Percentiles rank a stretch among this genome's conserved stretches.
These are phyloP conservation scores for Leccinum rimulosum DNA, from an alignment of 768 basidiomycete genomes.

Conservation along the genomic window DNA sequence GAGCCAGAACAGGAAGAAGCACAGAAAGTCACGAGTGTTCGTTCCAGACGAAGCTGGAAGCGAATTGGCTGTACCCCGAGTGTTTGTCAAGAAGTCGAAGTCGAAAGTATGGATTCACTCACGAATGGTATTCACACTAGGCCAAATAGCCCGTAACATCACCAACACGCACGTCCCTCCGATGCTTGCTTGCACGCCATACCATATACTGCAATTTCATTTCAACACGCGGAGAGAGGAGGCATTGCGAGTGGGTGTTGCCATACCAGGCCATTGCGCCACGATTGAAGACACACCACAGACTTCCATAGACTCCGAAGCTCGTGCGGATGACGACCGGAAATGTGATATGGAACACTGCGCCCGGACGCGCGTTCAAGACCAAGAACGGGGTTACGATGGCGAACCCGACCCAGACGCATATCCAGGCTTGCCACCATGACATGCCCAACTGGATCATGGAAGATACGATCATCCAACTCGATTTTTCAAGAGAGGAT, in stretches of 20 bases:
- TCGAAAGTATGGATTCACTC: slow-evolving; percentile 25
- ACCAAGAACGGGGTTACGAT: slow-evolving; percentile 69
- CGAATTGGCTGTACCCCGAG: slow-evolving; percentile 50
- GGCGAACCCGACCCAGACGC: slow-evolving; percentile 64
- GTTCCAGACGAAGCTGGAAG: slow-evolving; percentile 74
- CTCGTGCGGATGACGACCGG: slow-evolving; percentile 74
- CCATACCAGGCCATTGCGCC: slow-evolving; percentile 68
- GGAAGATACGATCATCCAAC: slow-evolving; percentile 76
- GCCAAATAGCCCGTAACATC: slow-evolving; percentile 77
- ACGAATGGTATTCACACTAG: slow-evolving; percentile 66
- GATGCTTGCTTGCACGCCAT: slow-evolving; percentile 78
- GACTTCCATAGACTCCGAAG: slow-evolving; percentile 74
- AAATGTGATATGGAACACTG: slow-evolving; percentile 73
- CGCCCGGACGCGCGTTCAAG: slow-evolving; percentile 75
- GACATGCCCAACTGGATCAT: slow-evolving; percentile 72
- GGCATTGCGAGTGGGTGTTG: slow-evolving; percentile 25
- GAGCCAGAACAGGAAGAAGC: slow-evolving; percentile 87
- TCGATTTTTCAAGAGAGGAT: slow-evolving; percentile 23
- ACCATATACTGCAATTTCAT: slow-evolving; percentile 55
- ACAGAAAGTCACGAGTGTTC: slow-evolving; percentile 70
- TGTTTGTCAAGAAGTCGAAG: slow-evolving; percentile 5
- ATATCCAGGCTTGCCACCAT: slow-evolving; percentile 87
- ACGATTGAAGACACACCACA: slow-evolving; percentile 79
- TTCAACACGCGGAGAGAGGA: slow-evolving; percentile 17
- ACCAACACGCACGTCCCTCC: slow-evolving; percentile 77